Percentiles rank a stretch among this genome's conserved stretches.
Evolutionary conservation across 805 yeast species (phyloP).

Genomic region (Metschnikowia henanensis): DNA sequence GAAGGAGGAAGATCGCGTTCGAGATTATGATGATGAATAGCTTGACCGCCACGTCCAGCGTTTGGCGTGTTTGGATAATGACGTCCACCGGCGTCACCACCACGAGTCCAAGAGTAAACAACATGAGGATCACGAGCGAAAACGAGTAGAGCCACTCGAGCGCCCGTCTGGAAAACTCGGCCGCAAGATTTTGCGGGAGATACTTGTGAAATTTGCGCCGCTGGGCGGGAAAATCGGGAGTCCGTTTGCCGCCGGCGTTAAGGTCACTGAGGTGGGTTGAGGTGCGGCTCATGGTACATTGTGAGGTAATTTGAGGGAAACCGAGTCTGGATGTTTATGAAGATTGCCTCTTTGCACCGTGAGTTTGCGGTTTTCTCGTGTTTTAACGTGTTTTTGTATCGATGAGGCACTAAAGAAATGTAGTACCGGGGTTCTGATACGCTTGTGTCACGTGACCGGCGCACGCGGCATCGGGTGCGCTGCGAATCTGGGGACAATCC

Average conservation of each 20-base stretch:
- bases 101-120: constrained; percentile 50
- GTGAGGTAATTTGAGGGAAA: background rate
- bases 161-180: constrained; percentile 21
- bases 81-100: constrained; percentile 81
- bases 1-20: constrained; percentile 57
- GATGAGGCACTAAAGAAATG: no score
- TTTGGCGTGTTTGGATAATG: constrained; percentile 54
- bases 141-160: constrained; percentile 46
- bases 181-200: constrained; percentile 16
- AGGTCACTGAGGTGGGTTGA: background rate
- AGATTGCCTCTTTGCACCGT: background rate
- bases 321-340: no score
- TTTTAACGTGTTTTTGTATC: no score
- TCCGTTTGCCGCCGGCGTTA: background rate
- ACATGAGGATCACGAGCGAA: constrained; percentile 40
- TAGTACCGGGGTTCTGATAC: no score
- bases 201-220: background rate
- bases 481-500: no score
- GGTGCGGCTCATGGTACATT: background rate
- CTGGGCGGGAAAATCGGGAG: background rate
- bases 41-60: constrained; percentile 67
- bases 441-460: no score
- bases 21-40: constrained; percentile 79
- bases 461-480: no score
- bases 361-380: no score